These are phyloP conservation scores for Panellus pusillus DNA, from an alignment of 768 basidiomycete species.

Conservation along the genomic window DNA sequence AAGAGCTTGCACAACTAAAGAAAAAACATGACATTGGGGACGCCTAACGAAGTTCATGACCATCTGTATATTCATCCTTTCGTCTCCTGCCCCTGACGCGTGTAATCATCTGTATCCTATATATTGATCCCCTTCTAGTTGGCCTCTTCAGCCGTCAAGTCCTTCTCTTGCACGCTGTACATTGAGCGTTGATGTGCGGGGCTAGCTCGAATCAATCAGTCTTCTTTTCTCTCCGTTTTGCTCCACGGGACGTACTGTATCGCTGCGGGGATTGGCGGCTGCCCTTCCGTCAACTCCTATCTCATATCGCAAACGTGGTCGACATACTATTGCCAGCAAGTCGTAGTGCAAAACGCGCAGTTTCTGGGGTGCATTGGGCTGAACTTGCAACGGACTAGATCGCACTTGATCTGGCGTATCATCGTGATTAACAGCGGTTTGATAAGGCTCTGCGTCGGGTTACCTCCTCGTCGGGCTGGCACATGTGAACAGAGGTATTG, in stretches of 20 bases:
- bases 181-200: conserved; percentile 60
- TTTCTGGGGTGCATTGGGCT: conserved; percentile 53
- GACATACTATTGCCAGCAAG: conserved; percentile 74
- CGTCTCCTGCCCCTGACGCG: conserved; percentile 13
- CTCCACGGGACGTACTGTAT: conserved; percentile 44
- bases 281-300: conserved; percentile 15
- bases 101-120: conserved; percentile 15
- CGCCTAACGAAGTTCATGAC: conserved; percentile 37
- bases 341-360: conserved; percentile 52
- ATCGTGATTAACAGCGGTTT: neutral
- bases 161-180: conserved; percentile 46
- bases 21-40: conserved; percentile 84
- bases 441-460: neutral
- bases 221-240: neutral
- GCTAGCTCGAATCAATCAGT: conserved; percentile 33
- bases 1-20: conserved; percentile 86
- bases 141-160: conserved; percentile 1
- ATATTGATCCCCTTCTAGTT: conserved; percentile 15
- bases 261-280: conserved; percentile 68
- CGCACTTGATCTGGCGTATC: conserved; percentile 56
- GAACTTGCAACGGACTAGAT: conserved; percentile 60
- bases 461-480: conserved; percentile 20
- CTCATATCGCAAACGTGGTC: neutral
- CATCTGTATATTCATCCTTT: conserved; percentile 8
- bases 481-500: neutral